Conservation (phyloP, 345 rosid genomes). For the Heritiera littoralis region DNA sequence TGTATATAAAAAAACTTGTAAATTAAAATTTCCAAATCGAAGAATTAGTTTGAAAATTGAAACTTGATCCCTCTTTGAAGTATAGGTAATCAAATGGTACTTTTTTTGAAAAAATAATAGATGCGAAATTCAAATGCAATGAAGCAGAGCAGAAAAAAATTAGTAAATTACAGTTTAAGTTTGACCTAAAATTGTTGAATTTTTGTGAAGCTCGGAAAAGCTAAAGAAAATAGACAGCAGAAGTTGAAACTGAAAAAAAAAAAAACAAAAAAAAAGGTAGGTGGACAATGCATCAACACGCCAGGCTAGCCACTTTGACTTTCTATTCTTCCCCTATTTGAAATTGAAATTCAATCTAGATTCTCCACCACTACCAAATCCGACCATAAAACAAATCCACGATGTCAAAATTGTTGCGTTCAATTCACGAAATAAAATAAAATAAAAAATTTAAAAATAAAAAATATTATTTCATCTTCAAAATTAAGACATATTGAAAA, state of each 20-base stretch:
- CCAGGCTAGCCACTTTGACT: slow-evolving; percentile 13
- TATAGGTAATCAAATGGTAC: background rate
- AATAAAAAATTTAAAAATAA: too few species aligned
- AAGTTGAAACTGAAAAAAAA: background rate
- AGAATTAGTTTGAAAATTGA: background rate
- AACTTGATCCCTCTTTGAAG: background rate
- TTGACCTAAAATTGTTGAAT: background rate
- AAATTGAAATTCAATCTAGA: background rate
- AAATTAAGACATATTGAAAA: too few species aligned
- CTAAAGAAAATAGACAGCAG: background rate
- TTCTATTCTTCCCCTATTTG: background rate
- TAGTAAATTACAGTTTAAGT: background rate
- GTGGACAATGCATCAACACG: background rate
- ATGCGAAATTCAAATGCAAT: background rate
- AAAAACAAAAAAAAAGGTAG: background rate
- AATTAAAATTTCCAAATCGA: background rate
- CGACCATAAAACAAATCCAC: slow-evolving; percentile 4
- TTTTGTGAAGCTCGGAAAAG: background rate
- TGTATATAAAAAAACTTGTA: too few species aligned
- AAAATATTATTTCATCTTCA: too few species aligned
- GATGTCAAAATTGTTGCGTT: background rate
- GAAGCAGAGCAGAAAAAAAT: too few species aligned
- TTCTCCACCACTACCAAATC: slow-evolving; percentile 14
- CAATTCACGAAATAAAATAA: too few species aligned
- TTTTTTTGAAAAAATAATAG: background rate